These are phyloP conservation scores for Peronospora farinosa DNA, from an alignment of 352 stramenopile species.

Conservation along the genomic window DNA sequence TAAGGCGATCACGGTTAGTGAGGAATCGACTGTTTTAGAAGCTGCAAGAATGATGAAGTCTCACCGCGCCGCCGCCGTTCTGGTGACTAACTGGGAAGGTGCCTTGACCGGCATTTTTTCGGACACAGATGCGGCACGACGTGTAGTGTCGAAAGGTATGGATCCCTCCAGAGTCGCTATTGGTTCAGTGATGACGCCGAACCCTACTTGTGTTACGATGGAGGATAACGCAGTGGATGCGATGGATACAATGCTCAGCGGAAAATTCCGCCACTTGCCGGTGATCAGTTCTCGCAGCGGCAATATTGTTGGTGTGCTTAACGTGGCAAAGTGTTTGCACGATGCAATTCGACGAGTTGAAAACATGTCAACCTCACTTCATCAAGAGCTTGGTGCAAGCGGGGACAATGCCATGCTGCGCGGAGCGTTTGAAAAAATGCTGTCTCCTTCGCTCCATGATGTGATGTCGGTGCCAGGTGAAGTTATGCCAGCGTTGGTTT, in stretches of 20 bases:
- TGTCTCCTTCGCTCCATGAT: slow-evolving; percentile 76
- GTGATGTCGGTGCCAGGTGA: slow-evolving; percentile 58
- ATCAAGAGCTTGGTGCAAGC: slow-evolving; percentile 70
- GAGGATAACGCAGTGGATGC: slow-evolving; percentile 81
- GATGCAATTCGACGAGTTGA: slow-evolving; percentile 97
- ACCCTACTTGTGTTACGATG: slow-evolving; percentile 75
- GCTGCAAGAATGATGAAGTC: slow-evolving; percentile 87
- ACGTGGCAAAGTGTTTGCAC: slow-evolving; percentile 97
- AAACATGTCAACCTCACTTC: slow-evolving; percentile 64
- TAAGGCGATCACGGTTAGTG: slow-evolving; percentile 84
- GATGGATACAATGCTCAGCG: slow-evolving; percentile 81
- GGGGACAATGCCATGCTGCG: slow-evolving; percentile 54
- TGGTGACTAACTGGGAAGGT: slow-evolving; percentile 86
- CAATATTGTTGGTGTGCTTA: slow-evolving; percentile 92
- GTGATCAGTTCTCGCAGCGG: slow-evolving; percentile 82
- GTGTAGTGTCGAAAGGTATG: slow-evolving; percentile 71
- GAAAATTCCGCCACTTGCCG: slow-evolving; percentile 94
- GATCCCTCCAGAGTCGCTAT: slow-evolving; percentile 63
- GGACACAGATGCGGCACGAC: slow-evolving; percentile 83
- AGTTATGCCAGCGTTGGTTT: slow-evolving; percentile 66
- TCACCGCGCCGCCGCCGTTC: slow-evolving; percentile 87
- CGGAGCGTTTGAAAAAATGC: slow-evolving; percentile 84
- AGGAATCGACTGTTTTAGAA: slow-evolving; percentile 78
- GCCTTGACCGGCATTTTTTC: slow-evolving; percentile 92
- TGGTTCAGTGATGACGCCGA: slow-evolving; percentile 77